Evolutionary conservation across 257 asterid genomes (phyloP), one percentile per base, ranked within the genome.

Genomic region (Ajuga chamaepitys): DNA sequence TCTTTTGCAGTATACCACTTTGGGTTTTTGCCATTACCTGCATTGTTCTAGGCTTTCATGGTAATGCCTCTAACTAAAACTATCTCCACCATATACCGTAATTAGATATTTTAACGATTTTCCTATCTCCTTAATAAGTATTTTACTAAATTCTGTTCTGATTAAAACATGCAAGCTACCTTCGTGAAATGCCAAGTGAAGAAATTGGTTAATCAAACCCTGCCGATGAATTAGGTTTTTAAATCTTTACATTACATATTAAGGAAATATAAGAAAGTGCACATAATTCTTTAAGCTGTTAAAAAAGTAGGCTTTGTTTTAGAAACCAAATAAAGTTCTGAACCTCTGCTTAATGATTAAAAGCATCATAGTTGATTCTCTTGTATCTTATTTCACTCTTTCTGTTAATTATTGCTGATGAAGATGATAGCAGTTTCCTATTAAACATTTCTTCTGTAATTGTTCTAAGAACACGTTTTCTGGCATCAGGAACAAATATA

Each of bases 401-500:
- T 40, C 5, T 4, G 4, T 28, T 28, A 28, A 28, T 28, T 28
- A n/a, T n/a, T n/a, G n/a, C n/a, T 28, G 24, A 16, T 55, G 42
- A 55, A 14, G 44, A n/a, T 28, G 24, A 50, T 54, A 25, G 7
- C 60, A 12, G n/a, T 46, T 57, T 69, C 30, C n/a, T 9, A 35
- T 64, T 9, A 56, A 57, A 24, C 13, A 32, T n/a, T n/a, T n/a
- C n/a, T 50, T 22, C 48, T 69, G 50, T 51, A 16, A 57, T 10
- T 66, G 35, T 42, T 61, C 72, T 65, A 40, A 76, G 52, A 48
- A 9, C 45, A 60, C 60, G 13, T 70, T 46, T 52, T 71, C 24
- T 47, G 72, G 64, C 64, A 64, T 71, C 77, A 92, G 98, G 98
- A 77, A 89, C 98, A 75, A 84, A 93, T 76, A 66, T 89, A 65